Evolutionary conservation across 2,329 filamentous ascomycete genomes (phyloP).

Genomic region (Lecanosticta acicola): DNA sequence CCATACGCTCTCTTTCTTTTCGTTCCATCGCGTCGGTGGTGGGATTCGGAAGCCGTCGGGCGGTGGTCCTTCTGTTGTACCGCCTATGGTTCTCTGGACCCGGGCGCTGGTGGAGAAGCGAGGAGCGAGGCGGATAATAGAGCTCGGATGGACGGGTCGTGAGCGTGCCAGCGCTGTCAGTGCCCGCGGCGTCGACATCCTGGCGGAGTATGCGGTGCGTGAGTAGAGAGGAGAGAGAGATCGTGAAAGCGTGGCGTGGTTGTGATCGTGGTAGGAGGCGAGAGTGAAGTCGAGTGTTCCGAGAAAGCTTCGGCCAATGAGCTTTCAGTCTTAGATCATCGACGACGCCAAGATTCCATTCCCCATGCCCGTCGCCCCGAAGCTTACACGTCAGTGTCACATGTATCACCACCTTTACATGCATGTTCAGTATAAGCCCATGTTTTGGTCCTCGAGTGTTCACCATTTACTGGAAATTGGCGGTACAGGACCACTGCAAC

Average conservation of each 20-base stretch:
- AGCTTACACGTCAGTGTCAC: background rate
- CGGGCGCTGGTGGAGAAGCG: slow-evolving; percentile 61
- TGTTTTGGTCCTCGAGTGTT: too few relatives aligned
- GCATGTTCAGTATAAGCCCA: too few relatives aligned
- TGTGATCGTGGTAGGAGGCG: background rate
- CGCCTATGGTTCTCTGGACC: slow-evolving; percentile 39
- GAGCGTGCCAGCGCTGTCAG: slow-evolving; percentile 45
- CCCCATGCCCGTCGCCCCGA: background rate
- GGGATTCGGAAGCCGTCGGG: slow-evolving; percentile 75
- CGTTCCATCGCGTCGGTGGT: slow-evolving; percentile 69
- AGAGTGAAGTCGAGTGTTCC: background rate
- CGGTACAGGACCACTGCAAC: too few relatives aligned
- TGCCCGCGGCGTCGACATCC: slow-evolving; percentile 46
- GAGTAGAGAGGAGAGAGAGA: background rate
- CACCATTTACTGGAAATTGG: too few relatives aligned
- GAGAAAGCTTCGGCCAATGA: background rate
- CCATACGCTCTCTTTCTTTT: slow-evolving; percentile 68
- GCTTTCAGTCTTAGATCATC: background rate
- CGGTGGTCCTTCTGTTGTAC: slow-evolving; percentile 69
- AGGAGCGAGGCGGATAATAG: slow-evolving; percentile 40
- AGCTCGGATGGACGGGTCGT: slow-evolving; percentile 37
- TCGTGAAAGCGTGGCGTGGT: background rate
- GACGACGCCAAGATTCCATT: background rate
- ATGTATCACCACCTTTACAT: background rate
- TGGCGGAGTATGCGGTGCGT: too few relatives aligned